These are phyloP conservation scores for Rhizoclosmatium sp. DNA, from an alignment of 192 early-diverging fungal genomes.

Conservation along the genomic window DNA sequence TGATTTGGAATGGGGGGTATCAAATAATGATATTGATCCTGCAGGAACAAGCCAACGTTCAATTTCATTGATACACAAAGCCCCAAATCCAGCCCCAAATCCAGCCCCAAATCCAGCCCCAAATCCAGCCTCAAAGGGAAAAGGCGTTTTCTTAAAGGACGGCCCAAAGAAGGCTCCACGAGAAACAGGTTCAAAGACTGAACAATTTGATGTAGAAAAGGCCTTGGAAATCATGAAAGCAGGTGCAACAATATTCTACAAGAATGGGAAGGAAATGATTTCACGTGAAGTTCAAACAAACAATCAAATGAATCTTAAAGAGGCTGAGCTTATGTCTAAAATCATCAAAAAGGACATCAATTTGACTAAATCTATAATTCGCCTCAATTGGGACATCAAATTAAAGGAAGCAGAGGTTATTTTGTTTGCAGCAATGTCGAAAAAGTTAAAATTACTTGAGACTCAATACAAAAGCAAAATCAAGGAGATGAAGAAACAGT, in stretches of 20 bases:
- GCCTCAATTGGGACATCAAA: conserved; percentile 17
- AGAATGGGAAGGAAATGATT: conserved; percentile 38
- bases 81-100: too few species aligned
- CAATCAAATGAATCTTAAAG: conserved; percentile 16
- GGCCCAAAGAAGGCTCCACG: too few species aligned
- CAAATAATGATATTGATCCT: too few species aligned
- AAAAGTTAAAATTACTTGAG: background rate
- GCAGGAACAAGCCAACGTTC: too few species aligned
- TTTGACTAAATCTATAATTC: background rate
- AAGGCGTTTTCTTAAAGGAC: too few species aligned
- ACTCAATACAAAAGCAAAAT: background rate
- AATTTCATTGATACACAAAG: too few species aligned
- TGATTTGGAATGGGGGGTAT: too few species aligned
- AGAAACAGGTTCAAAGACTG: too few species aligned
- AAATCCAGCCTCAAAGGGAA: too few species aligned
- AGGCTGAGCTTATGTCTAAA: background rate
- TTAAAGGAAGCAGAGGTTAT: conserved; percentile 24
- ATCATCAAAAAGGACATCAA: conserved; percentile 9
- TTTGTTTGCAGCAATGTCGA: conserved; percentile 3
- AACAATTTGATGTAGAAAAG: background rate
- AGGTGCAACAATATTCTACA: conserved; percentile 17
- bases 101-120: too few species aligned
- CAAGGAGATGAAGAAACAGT: background rate
- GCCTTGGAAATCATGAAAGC: conserved; percentile 20
- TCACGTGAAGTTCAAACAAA: conserved; percentile 26